Evolutionary conservation across 306 rosid genomes (phyloP).

Genomic region (Cucurbita pepo): DNA sequence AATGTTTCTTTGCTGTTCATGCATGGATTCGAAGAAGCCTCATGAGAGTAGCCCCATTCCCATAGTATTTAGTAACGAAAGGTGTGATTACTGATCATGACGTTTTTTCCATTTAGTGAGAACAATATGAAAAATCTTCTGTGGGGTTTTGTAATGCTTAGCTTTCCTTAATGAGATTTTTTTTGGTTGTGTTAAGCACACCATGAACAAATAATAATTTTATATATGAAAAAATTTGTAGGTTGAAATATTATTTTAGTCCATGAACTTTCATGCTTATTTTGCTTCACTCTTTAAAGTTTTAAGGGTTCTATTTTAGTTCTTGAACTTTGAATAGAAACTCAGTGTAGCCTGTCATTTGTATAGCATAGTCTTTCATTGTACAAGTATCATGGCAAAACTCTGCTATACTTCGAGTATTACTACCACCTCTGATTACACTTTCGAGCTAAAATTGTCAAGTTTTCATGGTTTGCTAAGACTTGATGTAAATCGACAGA

Average conservation of each 20-base stretch:
- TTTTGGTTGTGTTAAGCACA: not conserved
- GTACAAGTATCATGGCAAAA: not conserved
- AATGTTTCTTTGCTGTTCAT: conserved; percentile 42
- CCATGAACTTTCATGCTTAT: not conserved
- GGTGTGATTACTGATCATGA: not conserved
- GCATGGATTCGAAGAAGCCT: conserved; percentile 30
- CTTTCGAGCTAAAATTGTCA: not conserved
- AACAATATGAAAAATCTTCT: too few relatives aligned
- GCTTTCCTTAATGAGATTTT: not conserved
- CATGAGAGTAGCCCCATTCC: conserved; percentile 5
- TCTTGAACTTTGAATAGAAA: not conserved
- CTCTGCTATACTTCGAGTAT: not conserved
- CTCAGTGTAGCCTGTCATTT: not conserved
- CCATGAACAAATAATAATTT: not conserved
- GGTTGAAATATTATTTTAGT: not conserved
- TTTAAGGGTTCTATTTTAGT: not conserved
- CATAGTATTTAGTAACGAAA: not conserved
- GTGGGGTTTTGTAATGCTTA: not conserved
- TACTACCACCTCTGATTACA: not conserved
- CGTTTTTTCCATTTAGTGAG: not conserved
- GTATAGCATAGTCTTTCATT: not conserved
- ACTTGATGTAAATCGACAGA: not conserved
- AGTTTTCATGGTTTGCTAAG: not conserved
- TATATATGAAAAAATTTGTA: not conserved
- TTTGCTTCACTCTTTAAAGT: not conserved